phyloP scores from a whole-genome alignment of 495 filamentous ascomycete genomes.

The Tuber indicum region DNA sequence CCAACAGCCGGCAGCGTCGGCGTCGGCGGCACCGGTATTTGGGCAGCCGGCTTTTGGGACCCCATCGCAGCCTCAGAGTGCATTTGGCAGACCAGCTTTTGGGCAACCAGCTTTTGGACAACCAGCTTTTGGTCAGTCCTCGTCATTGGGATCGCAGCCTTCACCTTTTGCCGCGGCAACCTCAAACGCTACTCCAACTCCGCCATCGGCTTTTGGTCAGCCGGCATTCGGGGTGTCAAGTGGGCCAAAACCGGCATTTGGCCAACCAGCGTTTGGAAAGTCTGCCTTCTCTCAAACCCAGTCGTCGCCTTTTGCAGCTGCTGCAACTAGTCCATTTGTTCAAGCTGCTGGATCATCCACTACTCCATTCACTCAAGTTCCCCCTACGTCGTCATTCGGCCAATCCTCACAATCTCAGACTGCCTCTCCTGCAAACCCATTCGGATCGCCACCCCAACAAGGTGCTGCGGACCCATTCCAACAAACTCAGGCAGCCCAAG shows the following conservation, averaged over 20 bases:
- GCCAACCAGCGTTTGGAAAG: slow-evolving; percentile 28
- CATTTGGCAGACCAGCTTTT: slow-evolving; percentile 41
- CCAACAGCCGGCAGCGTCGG: not conserved
- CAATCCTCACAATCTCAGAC: slow-evolving; percentile 23
- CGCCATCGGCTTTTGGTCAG: slow-evolving; percentile 20
- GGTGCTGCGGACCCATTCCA: slow-evolving; percentile 19
- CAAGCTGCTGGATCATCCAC: slow-evolving; percentile 9
- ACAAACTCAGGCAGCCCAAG: slow-evolving; percentile 21
- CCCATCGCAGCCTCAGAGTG: slow-evolving; percentile 38
- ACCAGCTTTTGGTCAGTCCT: slow-evolving; percentile 43
- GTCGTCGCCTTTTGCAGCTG: slow-evolving; percentile 11
- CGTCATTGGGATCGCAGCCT: slow-evolving; percentile 27
- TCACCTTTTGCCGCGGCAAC: slow-evolving; percentile 6
- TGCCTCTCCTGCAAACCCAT: not conserved
- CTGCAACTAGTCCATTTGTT: slow-evolving; percentile 7
- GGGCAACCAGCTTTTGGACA: slow-evolving; percentile 39
- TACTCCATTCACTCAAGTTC: slow-evolving; percentile 12
- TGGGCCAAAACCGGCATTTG: slow-evolving; percentile 11
- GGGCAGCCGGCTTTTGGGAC: slow-evolving; percentile 43
- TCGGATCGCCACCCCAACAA: not conserved
- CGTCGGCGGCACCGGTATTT: slow-evolving; percentile 37
- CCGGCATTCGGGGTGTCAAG: slow-evolving; percentile 9
- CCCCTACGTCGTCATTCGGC: slow-evolving; percentile 20
- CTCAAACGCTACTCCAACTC: not conserved
- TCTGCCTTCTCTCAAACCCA: slow-evolving; percentile 23